Base-by-base conservation (phyloP, 768 basidiomycete species). In the Tricholoma sp. region DNA sequence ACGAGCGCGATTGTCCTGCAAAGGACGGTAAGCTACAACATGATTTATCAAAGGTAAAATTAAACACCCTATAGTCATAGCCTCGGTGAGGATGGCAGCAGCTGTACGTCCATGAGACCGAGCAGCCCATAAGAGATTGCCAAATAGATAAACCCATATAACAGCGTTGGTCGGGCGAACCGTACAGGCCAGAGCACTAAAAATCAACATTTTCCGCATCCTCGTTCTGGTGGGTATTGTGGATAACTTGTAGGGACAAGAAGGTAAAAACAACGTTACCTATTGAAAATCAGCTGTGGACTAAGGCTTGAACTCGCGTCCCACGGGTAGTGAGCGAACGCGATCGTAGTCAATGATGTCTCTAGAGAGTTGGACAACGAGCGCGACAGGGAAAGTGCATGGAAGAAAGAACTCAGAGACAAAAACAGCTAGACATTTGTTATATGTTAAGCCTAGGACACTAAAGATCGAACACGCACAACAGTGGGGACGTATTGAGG, bases 361-460 rank as follows among this genome's bases (percentile, higher is more conserved):
- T 99, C 97, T 28, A 95, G 72, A 11, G 94, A 95, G 67, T 98
- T 99, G 31, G 93, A 95, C 52, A 98, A 74, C 0, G 94, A 91
- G 34, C 97, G 82, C 3, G 94, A 89, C 24, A 97, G 75, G 1
- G 91, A 81, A 52, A 95, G 77, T 0, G 82, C 83, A 70, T 98
- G 83, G 74, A 98, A 98, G 66, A 96, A 83, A 4, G 91, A 95
- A 1, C 87, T 83, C 51, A 96, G 66, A 28, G 93, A 91, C 36
- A 98, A 68, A 57, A 94, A 77, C 36, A 87, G 71, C 94, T 98
- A 60, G 13, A 18, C 17, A 12, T 2, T 42, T 53, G 10, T 15
- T 45, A 10, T 18, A 18, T 42, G 42, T 29, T 55, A 45, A 42
- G 55, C 59, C 24, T 56, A 28, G 28, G 6, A 11, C 17, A 31